These are phyloP conservation scores for Phalaenopsis hybrid DNA, from an alignment of 116 monocot genomes.

Conservation along the genomic window DNA sequence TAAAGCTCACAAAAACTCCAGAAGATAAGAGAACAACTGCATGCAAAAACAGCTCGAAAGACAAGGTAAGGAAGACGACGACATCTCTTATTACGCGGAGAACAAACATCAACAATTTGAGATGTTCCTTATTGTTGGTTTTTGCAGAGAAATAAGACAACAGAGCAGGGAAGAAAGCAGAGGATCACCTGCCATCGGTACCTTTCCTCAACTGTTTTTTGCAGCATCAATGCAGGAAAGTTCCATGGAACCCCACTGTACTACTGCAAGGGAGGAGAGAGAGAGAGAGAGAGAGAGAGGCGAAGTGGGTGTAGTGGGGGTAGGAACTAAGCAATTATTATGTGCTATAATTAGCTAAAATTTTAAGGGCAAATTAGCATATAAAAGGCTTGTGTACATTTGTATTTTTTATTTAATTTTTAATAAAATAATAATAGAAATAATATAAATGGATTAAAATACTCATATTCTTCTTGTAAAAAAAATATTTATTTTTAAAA, in stretches of 20 bases:
- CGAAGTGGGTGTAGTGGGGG: neutral
- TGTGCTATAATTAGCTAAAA: neutral
- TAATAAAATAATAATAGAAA: no score
- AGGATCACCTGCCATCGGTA: neutral
- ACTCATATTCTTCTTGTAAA: no score
- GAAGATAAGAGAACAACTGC: neutral
- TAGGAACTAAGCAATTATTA: slow-evolving; percentile 1
- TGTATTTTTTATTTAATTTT: no score
- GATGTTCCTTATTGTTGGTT: neutral
- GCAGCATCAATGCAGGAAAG: neutral
- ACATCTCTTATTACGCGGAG: no score
- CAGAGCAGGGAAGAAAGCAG: neutral
- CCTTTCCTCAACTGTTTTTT: neutral
- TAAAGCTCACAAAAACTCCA: neutral
- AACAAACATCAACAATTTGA: neutral
- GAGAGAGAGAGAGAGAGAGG: neutral
- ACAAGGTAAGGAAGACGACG: neutral
- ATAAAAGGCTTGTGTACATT: no score
- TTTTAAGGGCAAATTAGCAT: no score
- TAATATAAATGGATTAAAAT: no score
- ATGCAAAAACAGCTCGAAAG: neutral
- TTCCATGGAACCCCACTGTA: neutral
- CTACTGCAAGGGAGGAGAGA: neutral
- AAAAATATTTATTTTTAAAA: no score
- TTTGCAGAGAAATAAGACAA: neutral